phyloP scores from a whole-genome alignment of 371 early-diverging fungal species.

The Mucor racemosus region DNA sequence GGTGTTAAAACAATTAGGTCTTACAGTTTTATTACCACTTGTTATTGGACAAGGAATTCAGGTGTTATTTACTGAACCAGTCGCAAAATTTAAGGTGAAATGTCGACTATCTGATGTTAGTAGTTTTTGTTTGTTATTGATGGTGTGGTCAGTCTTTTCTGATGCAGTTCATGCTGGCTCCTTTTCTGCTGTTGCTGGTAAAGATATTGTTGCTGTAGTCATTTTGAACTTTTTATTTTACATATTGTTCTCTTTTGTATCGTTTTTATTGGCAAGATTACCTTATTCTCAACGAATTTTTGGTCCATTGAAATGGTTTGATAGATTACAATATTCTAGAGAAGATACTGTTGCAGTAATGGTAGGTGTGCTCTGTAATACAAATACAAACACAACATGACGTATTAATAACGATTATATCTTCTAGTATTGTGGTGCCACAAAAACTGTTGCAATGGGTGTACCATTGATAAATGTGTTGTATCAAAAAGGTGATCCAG shows the following conservation, averaged over 20 bases:
- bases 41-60: slow-evolving; percentile 70
- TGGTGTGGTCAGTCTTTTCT: slow-evolving; percentile 79
- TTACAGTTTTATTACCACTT: slow-evolving; percentile 68
- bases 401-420: neutral
- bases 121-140: slow-evolving; percentile 60
- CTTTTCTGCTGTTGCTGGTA: slow-evolving; percentile 52
- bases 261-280: slow-evolving; percentile 44
- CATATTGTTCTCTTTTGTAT: slow-evolving; percentile 43
- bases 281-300: slow-evolving; percentile 30
- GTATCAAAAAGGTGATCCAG: slow-evolving; percentile 55
- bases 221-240: slow-evolving; percentile 56
- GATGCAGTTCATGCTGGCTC: slow-evolving; percentile 69
- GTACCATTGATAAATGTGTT: slow-evolving; percentile 79
- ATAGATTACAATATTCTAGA: slow-evolving; percentile 45
- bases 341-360: slow-evolving; percentile 66
- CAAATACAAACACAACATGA: neutral
- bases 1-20: slow-evolving; percentile 63
- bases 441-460: slow-evolving; percentile 81
- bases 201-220: slow-evolving; percentile 59
- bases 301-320: slow-evolving; percentile 23
- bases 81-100: slow-evolving; percentile 55
- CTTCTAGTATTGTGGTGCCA: slow-evolving; percentile 66
- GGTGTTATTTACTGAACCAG: slow-evolving; percentile 54
- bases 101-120: slow-evolving; percentile 65
- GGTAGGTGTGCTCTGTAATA: slow-evolving; percentile 27